Conservation (phyloP, 345 rosid genomes). For the Excoecaria cochinchinensis region DNA sequence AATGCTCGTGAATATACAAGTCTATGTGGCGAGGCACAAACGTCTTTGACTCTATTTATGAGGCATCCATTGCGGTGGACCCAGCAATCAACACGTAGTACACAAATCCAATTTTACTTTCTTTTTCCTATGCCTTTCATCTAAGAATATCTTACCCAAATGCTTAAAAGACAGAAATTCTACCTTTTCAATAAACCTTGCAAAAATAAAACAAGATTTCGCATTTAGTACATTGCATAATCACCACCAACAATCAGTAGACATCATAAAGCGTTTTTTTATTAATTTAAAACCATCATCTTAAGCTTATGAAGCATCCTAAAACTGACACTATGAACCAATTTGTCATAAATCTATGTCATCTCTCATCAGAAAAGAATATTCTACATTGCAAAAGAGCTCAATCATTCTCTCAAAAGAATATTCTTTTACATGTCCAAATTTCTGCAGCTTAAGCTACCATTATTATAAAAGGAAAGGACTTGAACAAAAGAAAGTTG, state of each 20-base stretch:
- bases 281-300: background rate
- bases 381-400: background rate
- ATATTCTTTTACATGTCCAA: too few relatives aligned
- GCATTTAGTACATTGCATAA: background rate
- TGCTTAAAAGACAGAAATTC: background rate
- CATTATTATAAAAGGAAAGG: too few relatives aligned
- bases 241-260: background rate
- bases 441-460: too few relatives aligned
- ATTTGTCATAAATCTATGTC: background rate
- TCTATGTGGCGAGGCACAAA: slow-evolving; percentile 16
- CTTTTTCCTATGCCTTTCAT: slow-evolving; percentile 3
- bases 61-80: slow-evolving; percentile 13
- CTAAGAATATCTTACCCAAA: background rate
- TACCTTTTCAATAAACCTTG: background rate
- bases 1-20: background rate
- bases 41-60: slow-evolving; percentile 16
- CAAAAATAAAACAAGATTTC: background rate
- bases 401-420: too few relatives aligned
- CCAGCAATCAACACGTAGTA: slow-evolving; percentile 21
- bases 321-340: background rate
- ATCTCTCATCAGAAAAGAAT: background rate
- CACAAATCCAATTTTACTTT: slow-evolving; percentile 9
- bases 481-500: too few relatives aligned
- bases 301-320: background rate
- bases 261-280: background rate